phyloP scores from a whole-genome alignment of 129 eudicot species.

The Flaveria robusta region DNA sequence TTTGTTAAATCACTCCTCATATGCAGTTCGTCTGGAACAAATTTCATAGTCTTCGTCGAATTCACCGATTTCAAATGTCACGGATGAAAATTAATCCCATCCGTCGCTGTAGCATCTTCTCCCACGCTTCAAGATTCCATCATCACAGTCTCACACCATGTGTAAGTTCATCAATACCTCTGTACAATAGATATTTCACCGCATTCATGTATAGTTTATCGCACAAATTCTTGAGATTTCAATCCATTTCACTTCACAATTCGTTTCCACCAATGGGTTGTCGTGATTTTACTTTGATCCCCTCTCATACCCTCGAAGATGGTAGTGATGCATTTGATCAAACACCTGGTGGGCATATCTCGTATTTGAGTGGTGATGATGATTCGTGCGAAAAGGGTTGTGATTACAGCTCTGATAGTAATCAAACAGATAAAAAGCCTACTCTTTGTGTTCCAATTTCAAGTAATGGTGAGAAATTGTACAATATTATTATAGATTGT shows the following conservation, averaged over 20 bases:
- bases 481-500: conserved; percentile 45
- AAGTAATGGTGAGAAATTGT: conserved; percentile 50
- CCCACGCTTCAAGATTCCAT: conserved; percentile 14
- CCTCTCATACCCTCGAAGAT: conserved; percentile 28
- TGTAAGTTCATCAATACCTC: conserved; percentile 26
- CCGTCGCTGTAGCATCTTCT: neutral
- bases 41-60: neutral
- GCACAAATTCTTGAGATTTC: neutral
- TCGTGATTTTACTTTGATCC: conserved; percentile 4
- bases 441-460: conserved; percentile 16
- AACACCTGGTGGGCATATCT: conserved; percentile 30
- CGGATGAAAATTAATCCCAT: neutral
- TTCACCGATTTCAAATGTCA: conserved; percentile 26
- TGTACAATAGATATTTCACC: conserved; percentile 15
- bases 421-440: conserved; percentile 18
- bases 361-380: conserved; percentile 37
- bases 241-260: conserved; percentile 12
- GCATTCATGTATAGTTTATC: neutral
- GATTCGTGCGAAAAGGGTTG: conserved; percentile 31
- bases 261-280: neutral
- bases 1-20: too few species aligned
- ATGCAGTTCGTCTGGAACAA: too few species aligned
- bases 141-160: conserved; percentile 14
- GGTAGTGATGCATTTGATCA: conserved; percentile 34
- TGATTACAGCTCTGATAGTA: neutral